Base-by-base conservation (phyloP, 2,329 filamentous ascomycete genomes). In the Aspergillus calidoustus region DNA sequence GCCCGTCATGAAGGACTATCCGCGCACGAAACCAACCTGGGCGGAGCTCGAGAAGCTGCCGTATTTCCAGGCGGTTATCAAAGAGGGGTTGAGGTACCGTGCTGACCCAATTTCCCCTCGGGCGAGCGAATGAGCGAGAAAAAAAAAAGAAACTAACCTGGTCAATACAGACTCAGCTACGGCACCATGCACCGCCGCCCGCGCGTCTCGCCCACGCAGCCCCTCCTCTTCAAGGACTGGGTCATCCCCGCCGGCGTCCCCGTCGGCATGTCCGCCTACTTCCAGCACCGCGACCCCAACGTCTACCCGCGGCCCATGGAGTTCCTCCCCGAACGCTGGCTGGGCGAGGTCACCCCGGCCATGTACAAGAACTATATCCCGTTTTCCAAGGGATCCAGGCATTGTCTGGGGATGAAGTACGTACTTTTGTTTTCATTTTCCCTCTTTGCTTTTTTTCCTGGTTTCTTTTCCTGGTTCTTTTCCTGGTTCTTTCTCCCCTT, bases 371-470 rank as follows among this genome's bases (percentile, higher is more conserved):
- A 74, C 54, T 67, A 75, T n/a, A 66, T 77, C 7, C 63, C 72
- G 0, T 79, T 79, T 58, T 66, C 69, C 23, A 69, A 67, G 31
- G 81, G 80, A 0, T 75, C 72, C 0, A 68, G 80, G 25, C 77
- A 74, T 67, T 83, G 81, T 63, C 67, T 78, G 7, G 80, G 80
- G 15, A 77, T 76, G 51, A 80, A 82, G 65, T 67, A 57, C 28
- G 59, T 38, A 38, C 15, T n/a, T 23, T 3, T 3, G 6, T 30
- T 19, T 23, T 38, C 4, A n/a, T 7, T 34, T n/a, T 23, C 19
- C 19, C 19, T 19, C 19, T 19, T 19, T 19, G 19, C 19, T 19
- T 19, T 19, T 19, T 19, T 19, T 19, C 2, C 19, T 19, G 19
- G 19, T 19, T 19, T 19, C 19, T 19, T 19, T 19, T 19, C 19